Base-by-base conservation (phyloP, 2,329 filamentous ascomycete genomes). In the Didymellaceae sp. region DNA sequence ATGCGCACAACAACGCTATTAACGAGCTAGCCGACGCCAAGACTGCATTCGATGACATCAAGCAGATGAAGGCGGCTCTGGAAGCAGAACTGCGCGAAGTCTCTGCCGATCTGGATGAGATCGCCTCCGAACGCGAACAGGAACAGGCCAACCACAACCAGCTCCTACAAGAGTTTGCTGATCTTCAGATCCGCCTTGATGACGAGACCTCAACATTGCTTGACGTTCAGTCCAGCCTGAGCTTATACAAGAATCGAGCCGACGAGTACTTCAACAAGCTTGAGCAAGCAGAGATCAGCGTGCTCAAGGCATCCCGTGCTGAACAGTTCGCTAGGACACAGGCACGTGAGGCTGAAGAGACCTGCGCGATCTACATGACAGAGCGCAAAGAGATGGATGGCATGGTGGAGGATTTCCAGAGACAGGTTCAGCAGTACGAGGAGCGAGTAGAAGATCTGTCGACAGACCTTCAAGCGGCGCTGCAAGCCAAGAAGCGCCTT, bases 181-280 rank as follows among this genome's bases (percentile, higher is more conserved):
- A 97, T 66, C 80, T 97, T 39, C 94, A 97, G 67, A 96, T 97
- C 62, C 86, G 91, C 35, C 82, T 97, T 13, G 94, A 97, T 68
- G 87, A 89, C 5, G 94, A 97, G 75, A 85, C 86, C 1, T 96
- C 91, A 1, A 93, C 89, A 71, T 81, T 93, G 21, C 84, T 87
- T 21, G 93, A 99, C 71, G 86, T 96, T 34, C 86, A 85, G 6
- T 88, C 91, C 3, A 96, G 89, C 71, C 82, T 97, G 32, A 87
- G 86, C 54, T 77, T 97, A 55, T 99, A 97, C 80, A 97, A 96
- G 81, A 86, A 85, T 57, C 86, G 93, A 33, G 89, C 93, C 4
- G 91, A 97, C 67, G 93, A 97, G 70, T 97, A 99, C 74, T 99
- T 97, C 75, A 89, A 86, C 78, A 97, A 96, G 75, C 84, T 99